Conservation (phyloP, 1,284 basidiomycete species). For the Boletellus sp. region DNA sequence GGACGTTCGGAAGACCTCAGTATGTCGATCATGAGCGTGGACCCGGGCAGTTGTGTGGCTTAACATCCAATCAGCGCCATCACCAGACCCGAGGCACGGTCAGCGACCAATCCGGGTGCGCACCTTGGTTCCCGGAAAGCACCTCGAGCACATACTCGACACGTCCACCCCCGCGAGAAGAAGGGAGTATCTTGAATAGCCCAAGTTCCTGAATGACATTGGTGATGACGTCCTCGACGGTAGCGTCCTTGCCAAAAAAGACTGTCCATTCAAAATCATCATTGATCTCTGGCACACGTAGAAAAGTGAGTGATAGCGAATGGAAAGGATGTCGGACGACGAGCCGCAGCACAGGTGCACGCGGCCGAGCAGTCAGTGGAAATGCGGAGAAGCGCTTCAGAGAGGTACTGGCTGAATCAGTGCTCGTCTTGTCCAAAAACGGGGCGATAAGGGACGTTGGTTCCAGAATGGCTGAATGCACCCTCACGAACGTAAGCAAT, state of each 20-base stretch:
- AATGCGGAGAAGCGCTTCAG: slow-evolving; percentile 67
- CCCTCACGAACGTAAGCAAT: slow-evolving; percentile 8
- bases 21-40: slow-evolving; percentile 34
- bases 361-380: slow-evolving; percentile 66
- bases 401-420: slow-evolving; percentile 31
- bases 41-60: slow-evolving; percentile 15
- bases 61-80: neutral
- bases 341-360: slow-evolving; percentile 64
- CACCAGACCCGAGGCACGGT: neutral
- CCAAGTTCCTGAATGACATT: slow-evolving; percentile 64
- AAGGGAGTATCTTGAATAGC: slow-evolving; percentile 56
- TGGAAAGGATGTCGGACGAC: slow-evolving; percentile 68
- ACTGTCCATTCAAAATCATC: slow-evolving; percentile 66
- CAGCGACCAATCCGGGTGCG: neutral
- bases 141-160: slow-evolving; percentile 64
- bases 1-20: slow-evolving; percentile 20
- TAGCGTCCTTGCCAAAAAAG: slow-evolving; percentile 56
- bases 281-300: slow-evolving; percentile 74
- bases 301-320: slow-evolving; percentile 53
- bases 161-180: slow-evolving; percentile 53
- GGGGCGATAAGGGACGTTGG: slow-evolving; percentile 47
- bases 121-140: slow-evolving; percentile 18
- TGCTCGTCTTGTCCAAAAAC: slow-evolving; percentile 40
- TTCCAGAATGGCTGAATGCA: slow-evolving; percentile 48
- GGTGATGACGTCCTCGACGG: slow-evolving; percentile 53